phyloP scores from a whole-genome alignment of 83 land plant species.

The Diphasiastrum complanatum region DNA sequence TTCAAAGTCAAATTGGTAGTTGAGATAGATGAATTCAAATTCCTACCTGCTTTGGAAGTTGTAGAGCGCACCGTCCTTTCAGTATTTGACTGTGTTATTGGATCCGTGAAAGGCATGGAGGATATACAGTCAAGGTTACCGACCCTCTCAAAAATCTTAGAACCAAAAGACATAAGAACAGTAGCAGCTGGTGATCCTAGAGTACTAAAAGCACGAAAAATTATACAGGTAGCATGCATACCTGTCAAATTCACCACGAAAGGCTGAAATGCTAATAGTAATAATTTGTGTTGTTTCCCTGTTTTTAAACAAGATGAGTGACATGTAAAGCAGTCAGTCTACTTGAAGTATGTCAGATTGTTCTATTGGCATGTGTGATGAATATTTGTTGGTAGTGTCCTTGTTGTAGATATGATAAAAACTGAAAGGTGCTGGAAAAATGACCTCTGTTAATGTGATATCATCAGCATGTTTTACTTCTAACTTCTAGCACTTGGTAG shows the following conservation, averaged over 20 bases:
- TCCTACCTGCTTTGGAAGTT: slow-evolving; percentile 7
- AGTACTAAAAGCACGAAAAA: neutral
- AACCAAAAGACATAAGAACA: slow-evolving; percentile 7
- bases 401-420: too few relatives aligned
- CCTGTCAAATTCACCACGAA: too few relatives aligned
- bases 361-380: too few relatives aligned
- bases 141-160: neutral
- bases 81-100: slow-evolving; percentile 9
- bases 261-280: too few relatives aligned
- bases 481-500: too few relatives aligned
- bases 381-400: too few relatives aligned
- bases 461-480: too few relatives aligned
- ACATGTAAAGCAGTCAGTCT: too few relatives aligned
- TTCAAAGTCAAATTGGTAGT: slow-evolving; percentile 17
- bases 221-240: slow-evolving; percentile 3
- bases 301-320: too few relatives aligned
- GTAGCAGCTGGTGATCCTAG: slow-evolving; percentile 2
- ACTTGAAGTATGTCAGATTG: too few relatives aligned
- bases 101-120: slow-evolving; percentile 11
- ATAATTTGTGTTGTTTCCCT: too few relatives aligned
- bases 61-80: slow-evolving; percentile 1
- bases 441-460: neutral
- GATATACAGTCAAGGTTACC: slow-evolving; percentile 21
- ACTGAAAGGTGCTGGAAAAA: too few relatives aligned
- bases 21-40: slow-evolving; percentile 6